A percentile compares a stretch with the other conserved stretches of the same genome.
Evolutionary conservation across 192 early-diverging fungal genomes (phyloP).

Genomic region (Coemansia sp.): DNA sequence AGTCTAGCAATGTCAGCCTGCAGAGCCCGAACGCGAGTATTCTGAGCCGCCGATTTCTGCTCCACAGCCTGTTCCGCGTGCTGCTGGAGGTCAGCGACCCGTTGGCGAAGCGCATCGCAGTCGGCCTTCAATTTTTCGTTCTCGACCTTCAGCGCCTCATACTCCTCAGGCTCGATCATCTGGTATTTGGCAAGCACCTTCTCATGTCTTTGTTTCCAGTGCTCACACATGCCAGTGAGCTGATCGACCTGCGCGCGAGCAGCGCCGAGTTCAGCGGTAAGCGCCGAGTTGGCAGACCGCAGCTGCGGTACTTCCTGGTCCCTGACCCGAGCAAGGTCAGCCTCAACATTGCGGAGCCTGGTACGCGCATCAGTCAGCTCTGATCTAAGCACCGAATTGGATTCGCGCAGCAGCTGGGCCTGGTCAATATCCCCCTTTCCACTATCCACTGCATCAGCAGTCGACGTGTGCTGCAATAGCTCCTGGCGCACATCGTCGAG

Average conservation of each 20-base stretch:
- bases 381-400: slow-evolving; percentile 70
- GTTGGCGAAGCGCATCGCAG: slow-evolving; percentile 8
- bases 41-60: slow-evolving; percentile 17
- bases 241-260: slow-evolving; percentile 56
- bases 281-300: slow-evolving; percentile 28
- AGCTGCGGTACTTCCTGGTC: slow-evolving; percentile 61
- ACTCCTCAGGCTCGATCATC: slow-evolving; percentile 79
- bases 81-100: slow-evolving; percentile 17
- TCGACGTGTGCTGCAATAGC: slow-evolving; percentile 25
- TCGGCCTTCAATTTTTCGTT: slow-evolving; percentile 33
- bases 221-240: slow-evolving; percentile 64
- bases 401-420: slow-evolving; percentile 70
- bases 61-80: background rate
- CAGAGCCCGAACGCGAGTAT: background rate
- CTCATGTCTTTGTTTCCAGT: slow-evolving; percentile 73
- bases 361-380: slow-evolving; percentile 52
- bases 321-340: slow-evolving; percentile 58
- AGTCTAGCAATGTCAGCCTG: slow-evolving; percentile 32
- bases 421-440: slow-evolving; percentile 59
- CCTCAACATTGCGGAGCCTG: slow-evolving; percentile 34
- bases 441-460: too few species aligned
- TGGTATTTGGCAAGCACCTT: slow-evolving; percentile 77
- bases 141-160: slow-evolving; percentile 65
- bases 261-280: slow-evolving; percentile 65
- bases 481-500: slow-evolving; percentile 67